Base-by-base conservation (phyloP, 2,329 filamentous ascomycete species). In the Scedosporium boydii region DNA sequence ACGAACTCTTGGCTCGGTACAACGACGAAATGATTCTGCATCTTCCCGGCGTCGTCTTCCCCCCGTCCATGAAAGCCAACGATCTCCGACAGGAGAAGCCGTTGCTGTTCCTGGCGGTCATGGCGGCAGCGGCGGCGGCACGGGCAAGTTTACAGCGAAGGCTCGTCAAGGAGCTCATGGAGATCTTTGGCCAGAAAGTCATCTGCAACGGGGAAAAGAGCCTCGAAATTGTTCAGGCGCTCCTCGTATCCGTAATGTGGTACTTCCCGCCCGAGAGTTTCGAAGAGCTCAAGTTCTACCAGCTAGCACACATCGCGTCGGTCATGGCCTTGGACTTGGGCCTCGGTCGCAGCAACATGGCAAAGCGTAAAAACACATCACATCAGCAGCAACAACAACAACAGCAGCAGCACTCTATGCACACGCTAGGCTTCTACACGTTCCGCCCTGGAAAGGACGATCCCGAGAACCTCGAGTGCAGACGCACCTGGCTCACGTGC, bases 271-370 rank as follows among this genome's bases (percentile, higher is more conserved):
- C 91, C 0, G 87, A 93, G 67, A 83, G 89, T 68, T 90, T 90
- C 64, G 90, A 96, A 69, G 89, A 95, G 74, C 84, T 93, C 69
- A 95, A 95, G 71, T 96, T 95, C 72, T 96, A 95, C 75, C 90
- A 93, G 76, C 82, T 95, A 66, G 86, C 91, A 56, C 90, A 96
- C 71, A 85, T 91, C 70, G 88, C 89, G 2, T 87, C 87, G 58
- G 83, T 91, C 67, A 90, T 96, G 87, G 88, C 88, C 27, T 86
- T 96, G 62, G 91, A 96, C 68, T 82, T 96, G 41, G 91, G 91
- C 0, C 82, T 96, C 6, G 89, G 87, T 16, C 82, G 84, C 65
- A 78, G 62, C 80, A 53, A 55, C n/a, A 59, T 57, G 61, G 46
- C 23, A n/a, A 27, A 21, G 12, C 38, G 16, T 14, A 41, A 53